These are phyloP conservation scores for Ascochyta koolunga DNA, from an alignment of 2,329 filamentous ascomycete species.

Conservation along the genomic window DNA sequence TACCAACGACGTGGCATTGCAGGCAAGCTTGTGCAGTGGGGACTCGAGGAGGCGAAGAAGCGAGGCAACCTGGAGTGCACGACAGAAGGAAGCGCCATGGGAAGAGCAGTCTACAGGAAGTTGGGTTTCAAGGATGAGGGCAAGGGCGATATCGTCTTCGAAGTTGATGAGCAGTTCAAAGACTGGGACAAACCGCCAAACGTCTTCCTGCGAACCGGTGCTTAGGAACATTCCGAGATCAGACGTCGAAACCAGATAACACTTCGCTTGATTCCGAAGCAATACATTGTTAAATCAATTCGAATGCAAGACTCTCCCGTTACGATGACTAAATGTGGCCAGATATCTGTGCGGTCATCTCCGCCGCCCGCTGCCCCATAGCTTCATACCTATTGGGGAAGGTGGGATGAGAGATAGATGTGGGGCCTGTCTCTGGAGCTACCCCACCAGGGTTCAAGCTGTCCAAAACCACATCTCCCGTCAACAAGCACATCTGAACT, in stretches of 20 bases:
- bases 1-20: conserved; percentile 57
- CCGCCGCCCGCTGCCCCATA: conserved; percentile 19
- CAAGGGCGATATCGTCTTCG: conserved; percentile 36
- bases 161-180: conserved; percentile 44
- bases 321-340: conserved; percentile 11
- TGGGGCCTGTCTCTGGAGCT: conserved; percentile 27
- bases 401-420: conserved; percentile 38
- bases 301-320: not conserved
- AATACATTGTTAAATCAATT: not conserved
- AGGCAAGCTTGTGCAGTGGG: conserved; percentile 41
- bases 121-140: conserved; percentile 44
- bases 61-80: conserved; percentile 45
- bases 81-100: conserved; percentile 46
- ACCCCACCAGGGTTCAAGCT: conserved; percentile 28
- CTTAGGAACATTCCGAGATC: not conserved
- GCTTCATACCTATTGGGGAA: conserved; percentile 34
- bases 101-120: conserved; percentile 39
- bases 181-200: conserved; percentile 41
- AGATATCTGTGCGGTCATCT: conserved; percentile 21
- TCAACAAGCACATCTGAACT: not conserved
- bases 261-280: not conserved
- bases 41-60: conserved; percentile 42
- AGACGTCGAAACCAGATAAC: too few relatives aligned
- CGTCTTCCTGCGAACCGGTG: conserved; percentile 44
- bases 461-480: conserved; percentile 13